These are phyloP conservation scores for Nissolia schottii DNA, from an alignment of 306 rosid genomes.

Conservation along the genomic window DNA sequence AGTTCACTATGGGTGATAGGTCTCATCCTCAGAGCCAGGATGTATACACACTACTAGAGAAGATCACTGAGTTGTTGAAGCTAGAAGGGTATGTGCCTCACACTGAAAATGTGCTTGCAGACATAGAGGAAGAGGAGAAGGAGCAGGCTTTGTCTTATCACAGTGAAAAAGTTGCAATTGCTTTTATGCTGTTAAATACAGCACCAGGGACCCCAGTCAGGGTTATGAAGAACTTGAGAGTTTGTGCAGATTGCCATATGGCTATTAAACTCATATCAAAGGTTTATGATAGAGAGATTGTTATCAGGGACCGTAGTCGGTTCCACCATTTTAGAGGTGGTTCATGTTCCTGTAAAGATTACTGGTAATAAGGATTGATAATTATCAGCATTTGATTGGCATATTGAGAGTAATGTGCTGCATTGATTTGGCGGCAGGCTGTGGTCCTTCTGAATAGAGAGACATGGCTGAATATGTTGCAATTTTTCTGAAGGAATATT, in stretches of 20 bases:
- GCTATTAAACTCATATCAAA: slow-evolving; percentile 61
- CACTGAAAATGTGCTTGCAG: slow-evolving; percentile 52
- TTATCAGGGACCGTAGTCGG: slow-evolving; percentile 52
- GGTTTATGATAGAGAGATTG: slow-evolving; percentile 46
- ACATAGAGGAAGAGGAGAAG: slow-evolving; percentile 63
- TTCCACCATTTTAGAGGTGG: slow-evolving; percentile 55
- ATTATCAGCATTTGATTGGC: slow-evolving; percentile 3
- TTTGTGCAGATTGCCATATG: slow-evolving; percentile 54
- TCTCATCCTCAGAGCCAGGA: slow-evolving; percentile 51
- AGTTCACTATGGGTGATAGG: slow-evolving; percentile 54
- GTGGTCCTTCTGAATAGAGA: not conserved
- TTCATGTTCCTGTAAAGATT: slow-evolving; percentile 54
- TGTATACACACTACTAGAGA: slow-evolving; percentile 41
- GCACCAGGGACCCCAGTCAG: slow-evolving; percentile 48
- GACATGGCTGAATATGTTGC: not conserved
- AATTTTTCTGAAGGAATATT: not conserved
- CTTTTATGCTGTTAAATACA: slow-evolving; percentile 55
- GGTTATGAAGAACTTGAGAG: slow-evolving; percentile 54
- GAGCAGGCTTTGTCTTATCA: slow-evolving; percentile 60
- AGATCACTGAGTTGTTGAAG: slow-evolving; percentile 46
- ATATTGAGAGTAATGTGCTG: not conserved
- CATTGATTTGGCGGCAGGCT: not conserved
- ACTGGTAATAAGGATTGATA: slow-evolving; percentile 38
- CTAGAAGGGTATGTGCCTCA: slow-evolving; percentile 55
- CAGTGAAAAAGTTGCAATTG: slow-evolving; percentile 56